Conservation (phyloP, 371 early-diverging fungal species). For the Dichotomocladium elegans region DNA sequence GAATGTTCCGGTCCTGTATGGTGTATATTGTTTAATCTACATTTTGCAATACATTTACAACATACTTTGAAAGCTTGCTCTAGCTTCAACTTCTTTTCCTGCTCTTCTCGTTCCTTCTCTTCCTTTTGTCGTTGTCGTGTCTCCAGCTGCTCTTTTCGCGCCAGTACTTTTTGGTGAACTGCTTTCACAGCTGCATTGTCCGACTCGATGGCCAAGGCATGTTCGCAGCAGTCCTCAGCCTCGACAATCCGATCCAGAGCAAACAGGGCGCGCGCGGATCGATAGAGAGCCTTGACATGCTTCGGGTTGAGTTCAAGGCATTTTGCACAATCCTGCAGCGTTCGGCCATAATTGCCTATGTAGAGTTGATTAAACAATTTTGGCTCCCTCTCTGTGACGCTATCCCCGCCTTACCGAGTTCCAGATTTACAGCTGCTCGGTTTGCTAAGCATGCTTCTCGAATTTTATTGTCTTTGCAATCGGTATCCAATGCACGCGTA, state of each 20-base stretch:
- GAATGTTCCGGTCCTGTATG: slow-evolving; percentile 57
- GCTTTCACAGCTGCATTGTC: slow-evolving; percentile 61
- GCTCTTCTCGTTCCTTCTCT: slow-evolving; percentile 40
- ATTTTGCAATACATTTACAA: no score
- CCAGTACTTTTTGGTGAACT: slow-evolving; percentile 36
- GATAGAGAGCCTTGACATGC: slow-evolving; percentile 89
- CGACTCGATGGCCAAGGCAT: slow-evolving; percentile 67
- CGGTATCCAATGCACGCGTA: slow-evolving; percentile 80
- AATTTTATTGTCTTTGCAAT: slow-evolving; percentile 72
- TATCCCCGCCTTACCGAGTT: slow-evolving; percentile 58
- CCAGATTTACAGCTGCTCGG: slow-evolving; percentile 91
- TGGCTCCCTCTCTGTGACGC: neutral
- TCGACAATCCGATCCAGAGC: slow-evolving; percentile 78
- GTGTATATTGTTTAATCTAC: slow-evolving; percentile 3
- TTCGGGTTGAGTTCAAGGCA: slow-evolving; percentile 77
- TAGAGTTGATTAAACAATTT: no score
- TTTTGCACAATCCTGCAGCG: slow-evolving; percentile 83
- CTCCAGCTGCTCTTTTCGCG: slow-evolving; percentile 36
- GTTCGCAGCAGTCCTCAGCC: slow-evolving; percentile 80
- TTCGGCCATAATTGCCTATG: slow-evolving; percentile 76
- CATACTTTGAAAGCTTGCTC: slow-evolving; percentile 50
- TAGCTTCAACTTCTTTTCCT: slow-evolving; percentile 39
- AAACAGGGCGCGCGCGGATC: slow-evolving; percentile 81
- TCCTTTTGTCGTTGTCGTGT: slow-evolving; percentile 43
- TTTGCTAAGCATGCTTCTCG: slow-evolving; percentile 80